phyloP scores from a whole-genome alignment of 495 filamentous ascomycete genomes.

The Hypoxylon intermedium region DNA sequence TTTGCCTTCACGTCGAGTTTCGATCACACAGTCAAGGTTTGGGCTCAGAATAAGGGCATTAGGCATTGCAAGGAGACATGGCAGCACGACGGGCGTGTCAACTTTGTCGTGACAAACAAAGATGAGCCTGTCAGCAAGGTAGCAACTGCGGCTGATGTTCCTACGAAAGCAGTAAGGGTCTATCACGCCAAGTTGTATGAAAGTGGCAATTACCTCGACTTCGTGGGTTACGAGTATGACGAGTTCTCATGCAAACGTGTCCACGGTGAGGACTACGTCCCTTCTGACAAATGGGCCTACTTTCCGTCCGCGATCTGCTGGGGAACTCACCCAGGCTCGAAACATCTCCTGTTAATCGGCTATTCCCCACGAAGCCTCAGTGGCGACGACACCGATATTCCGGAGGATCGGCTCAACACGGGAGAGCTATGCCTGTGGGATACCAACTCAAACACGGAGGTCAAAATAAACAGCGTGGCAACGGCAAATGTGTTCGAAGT shows the following conservation, averaged over 20 bases:
- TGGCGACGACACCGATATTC: conserved; percentile 60
- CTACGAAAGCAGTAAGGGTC: conserved; percentile 56
- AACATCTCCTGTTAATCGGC: conserved; percentile 73
- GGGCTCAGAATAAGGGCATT: conserved; percentile 58
- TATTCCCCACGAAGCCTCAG: conserved; percentile 69
- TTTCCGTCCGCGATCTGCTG: conserved; percentile 78
- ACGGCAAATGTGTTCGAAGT: conserved; percentile 81
- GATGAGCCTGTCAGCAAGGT: conserved; percentile 48
- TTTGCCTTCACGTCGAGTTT: conserved; percentile 80
- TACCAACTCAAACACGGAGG: conserved; percentile 55
- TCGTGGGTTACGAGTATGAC: conserved; percentile 43
- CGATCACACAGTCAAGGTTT: conserved; percentile 80
- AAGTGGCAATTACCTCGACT: too few relatives aligned
- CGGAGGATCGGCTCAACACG: conserved; percentile 55
- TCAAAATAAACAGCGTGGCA: conserved; percentile 56
- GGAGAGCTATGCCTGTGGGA: conserved; percentile 82
- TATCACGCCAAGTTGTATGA: too few relatives aligned
- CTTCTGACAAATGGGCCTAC: conserved; percentile 62
- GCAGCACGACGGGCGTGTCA: conserved; percentile 70
- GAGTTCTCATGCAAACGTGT: conserved; percentile 57
- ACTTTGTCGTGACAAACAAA: conserved; percentile 70
- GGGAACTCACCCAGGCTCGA: conserved; percentile 61
- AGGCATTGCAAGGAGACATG: conserved; percentile 56
- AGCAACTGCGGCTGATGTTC: conserved; percentile 60
- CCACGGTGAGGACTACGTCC: conserved; percentile 51